A percentile compares a stretch with the other conserved stretches of the same genome.
Conservation (phyloP, 345 rosid species). For the Euphorbia peplus region DNA sequence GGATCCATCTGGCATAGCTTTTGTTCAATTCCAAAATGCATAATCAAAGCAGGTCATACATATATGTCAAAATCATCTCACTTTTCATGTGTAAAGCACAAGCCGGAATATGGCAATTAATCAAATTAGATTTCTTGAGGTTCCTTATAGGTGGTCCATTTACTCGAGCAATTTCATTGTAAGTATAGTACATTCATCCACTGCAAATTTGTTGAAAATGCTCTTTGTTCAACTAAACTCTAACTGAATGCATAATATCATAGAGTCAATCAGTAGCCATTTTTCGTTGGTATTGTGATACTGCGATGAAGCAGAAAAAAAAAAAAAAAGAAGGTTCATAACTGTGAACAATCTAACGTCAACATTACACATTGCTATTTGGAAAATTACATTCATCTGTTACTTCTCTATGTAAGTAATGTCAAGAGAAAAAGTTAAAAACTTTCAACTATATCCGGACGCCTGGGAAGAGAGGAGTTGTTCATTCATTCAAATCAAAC, state of each 20-base stretch:
- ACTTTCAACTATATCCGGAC: conserved; percentile 10
- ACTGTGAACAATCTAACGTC: not conserved
- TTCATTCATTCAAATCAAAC: conserved; percentile 33
- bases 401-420: conserved; percentile 14
- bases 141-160: not conserved
- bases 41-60: not conserved
- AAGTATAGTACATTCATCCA: not conserved
- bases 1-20: not conserved
- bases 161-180: not conserved
- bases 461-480: conserved; percentile 19
- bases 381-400: conserved; percentile 14
- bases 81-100: no score
- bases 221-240: not conserved
- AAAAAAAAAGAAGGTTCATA: not conserved
- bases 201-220: not conserved
- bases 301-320: not conserved
- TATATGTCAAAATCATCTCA: no score
- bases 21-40: not conserved
- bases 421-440: conserved; percentile 7
- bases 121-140: not conserved
- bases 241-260: not conserved
- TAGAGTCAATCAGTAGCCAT: not conserved
- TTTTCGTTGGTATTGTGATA: not conserved
- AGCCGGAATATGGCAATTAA: not conserved
- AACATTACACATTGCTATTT: conserved; percentile 4